Evolutionary conservation across 495 filamentous ascomycete genomes (phyloP).

Genomic region (Lophiostoma macrostomum): DNA sequence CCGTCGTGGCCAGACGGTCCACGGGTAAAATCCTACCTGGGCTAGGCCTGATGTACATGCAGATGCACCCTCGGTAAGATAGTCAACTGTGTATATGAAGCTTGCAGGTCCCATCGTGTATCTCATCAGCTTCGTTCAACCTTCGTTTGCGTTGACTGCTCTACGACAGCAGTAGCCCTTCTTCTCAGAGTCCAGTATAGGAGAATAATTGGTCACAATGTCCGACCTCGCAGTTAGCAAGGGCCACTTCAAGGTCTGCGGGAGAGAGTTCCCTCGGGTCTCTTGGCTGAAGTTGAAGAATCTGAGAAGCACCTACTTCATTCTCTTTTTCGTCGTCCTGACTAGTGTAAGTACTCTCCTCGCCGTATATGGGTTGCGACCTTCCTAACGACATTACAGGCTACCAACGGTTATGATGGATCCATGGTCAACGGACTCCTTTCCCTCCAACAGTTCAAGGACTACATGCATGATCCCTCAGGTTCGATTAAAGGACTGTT

Average conservation of each 20-base stretch:
- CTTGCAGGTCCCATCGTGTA: neutral
- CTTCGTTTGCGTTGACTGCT: constrained; percentile 7
- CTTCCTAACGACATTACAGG: constrained; percentile 5
- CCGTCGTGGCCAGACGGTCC: constrained; percentile 14
- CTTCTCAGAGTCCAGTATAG: neutral
- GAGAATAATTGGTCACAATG: constrained; percentile 6
- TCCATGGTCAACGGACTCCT: constrained; percentile 48
- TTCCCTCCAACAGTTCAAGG: constrained; percentile 41
- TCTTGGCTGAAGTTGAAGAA: constrained; percentile 15
- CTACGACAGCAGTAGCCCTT: neutral
- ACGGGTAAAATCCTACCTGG: constrained; percentile 20
- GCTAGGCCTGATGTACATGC: constrained; percentile 3
- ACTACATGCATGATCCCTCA: constrained; percentile 48
- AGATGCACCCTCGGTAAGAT: constrained; percentile 1
- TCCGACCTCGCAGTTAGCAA: constrained; percentile 6
- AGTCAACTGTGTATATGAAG: constrained; percentile 19
- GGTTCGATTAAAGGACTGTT: constrained; percentile 60
- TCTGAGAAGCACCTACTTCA: constrained; percentile 24
- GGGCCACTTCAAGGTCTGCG: constrained; percentile 34
- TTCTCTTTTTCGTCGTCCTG: constrained; percentile 30
- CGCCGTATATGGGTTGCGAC: neutral
- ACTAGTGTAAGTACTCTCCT: constrained; percentile 9
- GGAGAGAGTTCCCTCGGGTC: constrained; percentile 29
- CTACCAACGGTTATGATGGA: constrained; percentile 34
- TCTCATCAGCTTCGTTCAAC: neutral